phyloP scores from a whole-genome alignment of 257 asterid genomes.

The Nicotiana noctiflora region DNA sequence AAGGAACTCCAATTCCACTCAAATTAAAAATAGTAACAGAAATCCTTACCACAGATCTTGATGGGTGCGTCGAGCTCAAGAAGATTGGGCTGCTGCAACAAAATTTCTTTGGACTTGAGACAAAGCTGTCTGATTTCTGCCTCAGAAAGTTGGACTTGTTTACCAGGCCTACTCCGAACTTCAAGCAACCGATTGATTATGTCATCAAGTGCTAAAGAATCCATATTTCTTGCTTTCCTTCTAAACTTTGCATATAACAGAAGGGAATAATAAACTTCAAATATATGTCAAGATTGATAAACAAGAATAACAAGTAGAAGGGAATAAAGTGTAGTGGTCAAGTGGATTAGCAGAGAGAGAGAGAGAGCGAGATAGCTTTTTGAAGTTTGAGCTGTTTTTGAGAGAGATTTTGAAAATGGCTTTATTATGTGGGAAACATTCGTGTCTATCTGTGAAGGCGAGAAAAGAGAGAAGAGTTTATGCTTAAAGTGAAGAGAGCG shows the following conservation, averaged over 20 bases:
- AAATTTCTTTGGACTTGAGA: constrained; percentile 42
- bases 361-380: no score
- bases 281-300: not conserved
- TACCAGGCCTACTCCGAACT: constrained; percentile 59
- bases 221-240: constrained; percentile 25
- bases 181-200: constrained; percentile 53
- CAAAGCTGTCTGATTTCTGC: constrained; percentile 58
- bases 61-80: constrained; percentile 74
- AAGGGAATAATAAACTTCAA: not conserved
- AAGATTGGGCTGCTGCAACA: constrained; percentile 59
- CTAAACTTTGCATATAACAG: constrained; percentile 2
- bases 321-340: not conserved
- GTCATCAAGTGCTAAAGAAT: constrained; percentile 41
- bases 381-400: no score
- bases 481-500: not conserved
- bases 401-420: no score
- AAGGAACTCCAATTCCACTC: not conserved
- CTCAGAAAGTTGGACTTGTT: constrained; percentile 66
- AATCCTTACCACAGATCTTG: constrained; percentile 47
- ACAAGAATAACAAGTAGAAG: not conserved
- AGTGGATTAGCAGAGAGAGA: not conserved
- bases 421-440: no score
- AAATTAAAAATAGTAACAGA: not conserved
- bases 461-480: no score
- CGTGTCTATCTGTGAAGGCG: no score